Base-by-base conservation (phyloP, 208 protist species). In the Naegleria lovaniensis region DNA sequence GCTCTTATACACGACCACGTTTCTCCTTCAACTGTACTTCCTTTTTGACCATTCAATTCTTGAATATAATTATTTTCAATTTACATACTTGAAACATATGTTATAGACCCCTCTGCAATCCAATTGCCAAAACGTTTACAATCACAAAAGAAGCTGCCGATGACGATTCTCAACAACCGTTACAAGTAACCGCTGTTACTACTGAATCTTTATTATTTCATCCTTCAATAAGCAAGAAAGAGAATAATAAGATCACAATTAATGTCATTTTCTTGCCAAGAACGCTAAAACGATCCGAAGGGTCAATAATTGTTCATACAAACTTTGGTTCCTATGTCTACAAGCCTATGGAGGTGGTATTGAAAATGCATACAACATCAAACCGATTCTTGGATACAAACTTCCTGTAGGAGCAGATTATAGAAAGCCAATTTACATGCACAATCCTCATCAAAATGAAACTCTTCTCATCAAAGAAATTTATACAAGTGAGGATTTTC, bases 391-490 rank as follows among this genome's bases (percentile, higher is more conserved):
- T 36, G 67, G 29, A 36, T n/a, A 79, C 29, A 79, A 79, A 9
- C n/a, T 79, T 36, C 67, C 67, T 36, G 67, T 79, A 36, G 67
- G 67, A 36, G 67, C 67, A 15, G 67, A 79, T 36, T 79, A 79
- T 79, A 79, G 67, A 79, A 79, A 79, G 36, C 67, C 67, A 15
- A 79, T 79, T 79, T 79, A 36, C 36, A 36, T 79, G 29, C 67
- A 79, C n/a, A 79, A 79, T 79, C 67, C 67, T 36, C 67, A 79
- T 79, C 67, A 79, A 36, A 79, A 79, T 36, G 67, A 79, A 79
- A 36, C 67, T 36, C n/a, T 79, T 36, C n/a, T 79, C 5, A 36
- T 79, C 29, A 79, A 79, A 33, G 67, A 79, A 36, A 79, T 79
- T 79, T 79, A 79, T 33, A 79, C 67, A 36, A 79, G 67, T 79